Evolutionary conservation across 768 basidiomycete species (phyloP), one percentile per base, ranked within the genome.

Genomic region (Russula brevipes): DNA sequence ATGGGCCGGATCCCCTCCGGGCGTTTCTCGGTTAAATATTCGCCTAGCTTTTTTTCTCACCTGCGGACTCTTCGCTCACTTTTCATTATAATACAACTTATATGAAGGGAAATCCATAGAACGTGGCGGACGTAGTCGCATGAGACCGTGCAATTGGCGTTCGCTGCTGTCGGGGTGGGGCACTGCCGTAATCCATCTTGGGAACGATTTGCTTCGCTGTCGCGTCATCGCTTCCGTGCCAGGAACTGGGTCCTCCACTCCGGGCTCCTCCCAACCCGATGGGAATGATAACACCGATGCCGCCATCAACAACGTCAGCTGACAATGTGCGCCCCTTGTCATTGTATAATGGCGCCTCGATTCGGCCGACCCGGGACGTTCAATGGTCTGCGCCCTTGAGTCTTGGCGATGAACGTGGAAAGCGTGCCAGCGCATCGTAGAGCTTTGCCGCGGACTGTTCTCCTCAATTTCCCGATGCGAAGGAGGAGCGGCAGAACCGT

Each of bases 141-240:
- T 16, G 44, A 44, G n/a, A 44, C 41, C 16, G 24, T 19, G 10
- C 17, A 33, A 17, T 4, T 4, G 33, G n/a, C 16, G 44, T 42
- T 19, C 9, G 24, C 9, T 50, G 35, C 55, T 38, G 31, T 17
- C 33, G 16, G 9, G 17, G 12, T 11, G n/a, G 36, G 45, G 19
- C 30, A 14, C 14, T 63, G 56, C 57, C 62, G 62, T 63, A 63
- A 63, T 49, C 10, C 45, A 24, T 4, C n/a, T n/a, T n/a, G n/a
- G n/a, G n/a, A 56, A 61, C 17, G 41, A 60, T 49, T 44, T 54
- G 59, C 63, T 60, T 57, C 61, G 47, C 49, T 54, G 56, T 66
- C 62, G 65, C 65, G 52, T 66, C 65, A 66, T 64, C 52, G 57
- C 57, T 49, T 62, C 63, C 58, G 41, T 30, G 24, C 47, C 59